Evolutionary conservation across 768 basidiomycete genomes (phyloP).

Genomic region (Megacollybia marginata): DNA sequence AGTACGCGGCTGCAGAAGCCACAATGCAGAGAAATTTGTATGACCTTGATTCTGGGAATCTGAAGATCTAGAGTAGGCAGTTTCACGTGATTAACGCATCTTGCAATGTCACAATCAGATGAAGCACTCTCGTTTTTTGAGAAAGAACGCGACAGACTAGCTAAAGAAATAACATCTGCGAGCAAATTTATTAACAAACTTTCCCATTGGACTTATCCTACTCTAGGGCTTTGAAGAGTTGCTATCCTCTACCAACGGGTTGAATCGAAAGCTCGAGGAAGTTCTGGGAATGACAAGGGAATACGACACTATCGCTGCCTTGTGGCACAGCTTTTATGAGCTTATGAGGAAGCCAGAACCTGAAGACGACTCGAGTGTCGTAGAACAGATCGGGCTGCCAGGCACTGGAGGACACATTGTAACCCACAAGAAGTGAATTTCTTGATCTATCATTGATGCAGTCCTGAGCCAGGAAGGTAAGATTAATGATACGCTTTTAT

Average conservation of each 20-base stretch:
- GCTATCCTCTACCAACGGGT: constrained; percentile 72
- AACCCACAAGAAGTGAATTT: background rate
- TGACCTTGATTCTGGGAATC: too few species aligned
- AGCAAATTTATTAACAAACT: constrained; percentile 9
- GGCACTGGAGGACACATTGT: constrained; percentile 66
- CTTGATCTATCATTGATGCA: too few species aligned
- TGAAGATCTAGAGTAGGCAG: too few species aligned
- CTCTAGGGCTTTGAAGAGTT: constrained; percentile 84
- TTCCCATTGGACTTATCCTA: constrained; percentile 1
- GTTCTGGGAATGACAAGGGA: constrained; percentile 89
- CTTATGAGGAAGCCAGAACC: constrained; percentile 57
- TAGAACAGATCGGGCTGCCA: constrained; percentile 39
- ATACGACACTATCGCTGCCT: constrained; percentile 78
- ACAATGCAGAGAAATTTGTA: too few species aligned
- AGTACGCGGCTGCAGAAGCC: too few species aligned
- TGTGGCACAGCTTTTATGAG: constrained; percentile 78
- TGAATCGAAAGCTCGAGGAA: constrained; percentile 90
- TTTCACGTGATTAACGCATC: too few species aligned
- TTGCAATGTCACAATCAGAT: constrained; percentile 21
- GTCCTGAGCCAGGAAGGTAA: constrained; percentile 1
- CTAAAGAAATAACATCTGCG: constrained; percentile 69
- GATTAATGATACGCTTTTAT: constrained; percentile 11
- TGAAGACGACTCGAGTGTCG: constrained; percentile 24
- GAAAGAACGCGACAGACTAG: constrained; percentile 67
- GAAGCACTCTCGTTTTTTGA: constrained; percentile 66